Evolutionary conservation across 768 basidiomycete species (phyloP).

Genomic region (Punctularia strigosozonata): DNA sequence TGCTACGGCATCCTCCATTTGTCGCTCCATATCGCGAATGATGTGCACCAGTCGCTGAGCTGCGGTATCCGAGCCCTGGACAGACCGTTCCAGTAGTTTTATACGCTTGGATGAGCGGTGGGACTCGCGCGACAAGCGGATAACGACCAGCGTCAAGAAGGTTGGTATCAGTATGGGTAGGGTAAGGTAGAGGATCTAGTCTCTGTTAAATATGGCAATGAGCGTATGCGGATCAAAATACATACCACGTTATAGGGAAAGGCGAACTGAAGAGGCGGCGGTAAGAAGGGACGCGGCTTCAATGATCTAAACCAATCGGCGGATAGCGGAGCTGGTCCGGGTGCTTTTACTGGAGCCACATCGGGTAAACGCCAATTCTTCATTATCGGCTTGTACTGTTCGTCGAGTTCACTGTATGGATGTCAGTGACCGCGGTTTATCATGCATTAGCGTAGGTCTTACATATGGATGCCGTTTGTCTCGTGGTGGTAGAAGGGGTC

Average conservation of each 20-base stretch:
- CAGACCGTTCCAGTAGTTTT: conserved; percentile 49
- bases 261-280: conserved; percentile 42
- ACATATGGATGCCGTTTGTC: conserved; percentile 54
- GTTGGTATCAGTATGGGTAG: conserved; percentile 60
- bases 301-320: conserved; percentile 32
- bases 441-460: conserved; percentile 11
- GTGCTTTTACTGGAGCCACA: conserved; percentile 23
- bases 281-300: conserved; percentile 35
- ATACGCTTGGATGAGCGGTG: conserved; percentile 55
- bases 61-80: conserved; percentile 32
- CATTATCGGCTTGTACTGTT: conserved; percentile 46
- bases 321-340: conserved; percentile 27
- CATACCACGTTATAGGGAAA: conserved; percentile 69
- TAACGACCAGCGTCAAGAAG: conserved; percentile 37
- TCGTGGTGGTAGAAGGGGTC: conserved; percentile 54
- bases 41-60: conserved; percentile 42
- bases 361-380: conserved; percentile 36
- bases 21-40: conserved; percentile 44
- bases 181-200: conserved; percentile 39
- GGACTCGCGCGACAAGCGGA: conserved; percentile 47
- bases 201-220: background rate
- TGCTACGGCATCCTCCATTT: conserved; percentile 48
- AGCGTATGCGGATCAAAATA: conserved; percentile 2
- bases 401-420: conserved; percentile 37
- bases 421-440: background rate